Evolutionary conservation across 805 yeast genomes (phyloP), one percentile per base, ranked within the genome.

Genomic region (Saccharomycopsis fermentans): DNA sequence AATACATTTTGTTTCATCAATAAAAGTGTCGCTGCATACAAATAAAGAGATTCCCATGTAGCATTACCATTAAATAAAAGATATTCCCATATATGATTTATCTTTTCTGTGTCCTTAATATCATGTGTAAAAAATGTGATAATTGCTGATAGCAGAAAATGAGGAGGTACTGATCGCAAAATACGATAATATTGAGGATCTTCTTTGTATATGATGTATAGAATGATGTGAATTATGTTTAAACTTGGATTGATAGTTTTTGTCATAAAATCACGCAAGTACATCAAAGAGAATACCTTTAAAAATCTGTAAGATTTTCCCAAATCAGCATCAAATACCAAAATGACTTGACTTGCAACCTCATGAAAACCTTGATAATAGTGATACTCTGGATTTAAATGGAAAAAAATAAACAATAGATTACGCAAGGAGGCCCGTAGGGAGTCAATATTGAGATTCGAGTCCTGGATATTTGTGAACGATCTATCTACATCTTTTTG

Each of bases 321-420:
- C 88, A 72, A 4, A 81, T 65, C 26, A 65, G 66, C 59, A 73
- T 78, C 32, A 59, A 82, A 81, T 1, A 85, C 80, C 17, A 85
- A 67, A 4, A 87, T 71, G 6, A 87, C 73, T 4, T 87, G 77
- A 39, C 87, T 77, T 1, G 89, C 90, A 21, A 94, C 74, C 65
- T 94, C 98, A 70, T 92, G 98, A 69, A 79, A 89, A 0, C 99
- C 99, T 71, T 92, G 99, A 69, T 90, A 92, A 70, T 92, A 92
- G 59, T 81, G 75, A 48, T 91, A 72, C 3, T 70, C 65, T 0
- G 91, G 91, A 63, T 84, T 73, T 16, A 74, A 76, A 43, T 89
- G 71, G 14, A 94, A 73, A 1, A 90, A 74, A 19, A 74, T 73
- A 14, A 79, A 69, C 3, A 89, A 77, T 14, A 84, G 62, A 4